These are phyloP conservation scores for Myriosclerotinia curreyana DNA, from an alignment of 2,329 filamentous ascomycete species.

Conservation along the genomic window DNA sequence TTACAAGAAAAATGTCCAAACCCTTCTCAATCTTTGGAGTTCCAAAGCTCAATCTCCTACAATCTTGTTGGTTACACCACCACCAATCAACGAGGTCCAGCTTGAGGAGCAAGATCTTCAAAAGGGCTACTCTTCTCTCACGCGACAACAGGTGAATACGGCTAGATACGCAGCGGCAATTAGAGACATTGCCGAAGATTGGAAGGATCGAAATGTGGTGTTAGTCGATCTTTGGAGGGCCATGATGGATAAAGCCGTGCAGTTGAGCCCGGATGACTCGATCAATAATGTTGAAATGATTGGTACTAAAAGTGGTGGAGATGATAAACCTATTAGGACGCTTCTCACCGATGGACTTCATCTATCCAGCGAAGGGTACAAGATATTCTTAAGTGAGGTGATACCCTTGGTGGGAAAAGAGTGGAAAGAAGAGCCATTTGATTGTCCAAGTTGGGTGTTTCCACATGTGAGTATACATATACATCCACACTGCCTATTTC, in stretches of 20 bases:
- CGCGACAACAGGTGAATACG: slow-evolving; percentile 57
- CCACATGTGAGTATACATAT: slow-evolving; percentile 30
- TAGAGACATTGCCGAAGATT: slow-evolving; percentile 42
- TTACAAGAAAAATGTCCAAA: slow-evolving; percentile 69
- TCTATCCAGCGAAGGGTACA: slow-evolving; percentile 37
- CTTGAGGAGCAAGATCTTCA: slow-evolving; percentile 39
- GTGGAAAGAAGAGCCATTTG: slow-evolving; percentile 30
- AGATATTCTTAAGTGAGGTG: slow-evolving; percentile 33
- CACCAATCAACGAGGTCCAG: slow-evolving; percentile 65
- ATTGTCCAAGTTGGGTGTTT: slow-evolving; percentile 33
- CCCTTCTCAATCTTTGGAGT: slow-evolving; percentile 68
- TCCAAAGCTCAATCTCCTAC: slow-evolving; percentile 61
- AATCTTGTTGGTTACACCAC: slow-evolving; percentile 76
- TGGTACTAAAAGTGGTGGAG: slow-evolving; percentile 29
- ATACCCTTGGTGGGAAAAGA: slow-evolving; percentile 29
- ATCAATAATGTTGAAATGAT: slow-evolving; percentile 24
- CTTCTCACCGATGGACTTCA: slow-evolving; percentile 37
- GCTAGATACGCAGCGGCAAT: slow-evolving; percentile 65
- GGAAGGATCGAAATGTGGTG: slow-evolving; percentile 45
- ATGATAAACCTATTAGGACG: slow-evolving; percentile 25
- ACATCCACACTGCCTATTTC: slow-evolving; percentile 38
- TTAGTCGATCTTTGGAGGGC: slow-evolving; percentile 78
- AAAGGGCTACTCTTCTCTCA: slow-evolving; percentile 41
- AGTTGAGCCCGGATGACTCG: slow-evolving; percentile 45
- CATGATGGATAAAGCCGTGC: slow-evolving; percentile 67